Conservation (phyloP, 2,329 filamentous ascomycete genomes). For the Xylariales sp. region DNA sequence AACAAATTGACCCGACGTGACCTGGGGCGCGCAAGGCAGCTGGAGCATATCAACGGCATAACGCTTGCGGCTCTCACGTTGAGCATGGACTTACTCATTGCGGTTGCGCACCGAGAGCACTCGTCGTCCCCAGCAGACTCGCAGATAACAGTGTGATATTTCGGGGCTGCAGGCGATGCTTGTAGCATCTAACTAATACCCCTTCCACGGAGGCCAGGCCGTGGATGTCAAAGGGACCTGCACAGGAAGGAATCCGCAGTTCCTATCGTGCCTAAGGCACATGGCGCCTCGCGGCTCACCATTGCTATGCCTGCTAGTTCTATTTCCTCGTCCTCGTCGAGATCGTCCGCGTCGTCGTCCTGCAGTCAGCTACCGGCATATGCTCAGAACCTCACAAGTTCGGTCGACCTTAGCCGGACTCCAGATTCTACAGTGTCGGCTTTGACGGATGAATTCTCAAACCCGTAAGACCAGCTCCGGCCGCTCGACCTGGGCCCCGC, state of each 20-base stretch:
- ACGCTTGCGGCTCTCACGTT: too few relatives aligned
- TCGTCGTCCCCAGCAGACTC: too few relatives aligned
- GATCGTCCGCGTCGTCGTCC: conserved; percentile 42
- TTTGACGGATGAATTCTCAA: conserved; percentile 34
- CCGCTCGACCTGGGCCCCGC: conserved; percentile 48
- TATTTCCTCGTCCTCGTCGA: conserved; percentile 31
- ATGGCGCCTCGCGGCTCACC: neutral
- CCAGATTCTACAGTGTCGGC: conserved; percentile 43
- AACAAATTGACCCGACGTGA: too few relatives aligned
- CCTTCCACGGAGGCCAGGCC: too few relatives aligned
- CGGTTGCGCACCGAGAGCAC: too few relatives aligned
- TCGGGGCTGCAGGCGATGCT: too few relatives aligned
- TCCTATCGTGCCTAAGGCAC: neutral
- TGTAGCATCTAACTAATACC: too few relatives aligned
- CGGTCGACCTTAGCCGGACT: conserved; percentile 41
- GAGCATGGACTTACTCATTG: too few relatives aligned
- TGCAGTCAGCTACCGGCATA: conserved; percentile 39
- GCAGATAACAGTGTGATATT: too few relatives aligned
- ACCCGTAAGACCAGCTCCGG: conserved; percentile 34
- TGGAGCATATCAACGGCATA: too few relatives aligned
- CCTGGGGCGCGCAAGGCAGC: too few relatives aligned
- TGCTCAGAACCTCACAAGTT: conserved; percentile 37
- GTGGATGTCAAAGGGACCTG: neutral
- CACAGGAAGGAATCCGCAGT: neutral
- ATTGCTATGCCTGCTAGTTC: conserved; percentile 11